Conservation (phyloP, 176 grass and related monocot species). For the Alopecurus myosuroides region DNA sequence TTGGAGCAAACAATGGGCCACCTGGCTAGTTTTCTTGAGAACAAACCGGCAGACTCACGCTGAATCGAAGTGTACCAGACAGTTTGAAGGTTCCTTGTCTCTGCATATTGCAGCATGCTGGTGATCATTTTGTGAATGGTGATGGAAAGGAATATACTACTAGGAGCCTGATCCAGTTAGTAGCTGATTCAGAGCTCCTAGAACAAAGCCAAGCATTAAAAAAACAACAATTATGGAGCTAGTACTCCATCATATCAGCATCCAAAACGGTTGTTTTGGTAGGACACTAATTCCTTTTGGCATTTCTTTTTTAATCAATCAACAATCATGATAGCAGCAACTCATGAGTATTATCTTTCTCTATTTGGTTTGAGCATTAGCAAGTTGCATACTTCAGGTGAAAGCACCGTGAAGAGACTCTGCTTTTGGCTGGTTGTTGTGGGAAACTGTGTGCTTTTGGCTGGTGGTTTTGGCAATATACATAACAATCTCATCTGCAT, state of each 20-base stretch:
- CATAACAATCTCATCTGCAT: too few species aligned
- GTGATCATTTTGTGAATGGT: not conserved
- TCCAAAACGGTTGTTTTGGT: not conserved
- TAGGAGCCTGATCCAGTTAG: not conserved
- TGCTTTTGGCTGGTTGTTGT: not conserved
- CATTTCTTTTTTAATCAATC: not conserved
- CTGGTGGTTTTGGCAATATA: not conserved
- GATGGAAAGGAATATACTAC: not conserved
- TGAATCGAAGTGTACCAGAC: not conserved
- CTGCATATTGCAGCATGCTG: not conserved
- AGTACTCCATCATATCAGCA: not conserved
- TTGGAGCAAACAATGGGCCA: not conserved
- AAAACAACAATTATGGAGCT: not conserved
- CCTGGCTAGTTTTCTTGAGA: not conserved
- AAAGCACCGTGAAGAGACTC: slow-evolving; percentile 19
- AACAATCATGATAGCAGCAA: not conserved
- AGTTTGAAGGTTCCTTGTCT: not conserved
- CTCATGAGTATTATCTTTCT: not conserved
- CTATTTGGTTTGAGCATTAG: not conserved
- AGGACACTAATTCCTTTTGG: not conserved
- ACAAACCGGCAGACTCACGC: not conserved
- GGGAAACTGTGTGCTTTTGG: not conserved
- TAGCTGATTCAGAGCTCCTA: not conserved
- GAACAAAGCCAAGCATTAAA: not conserved
- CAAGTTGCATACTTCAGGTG: slow-evolving; percentile 29